These are phyloP conservation scores for Penicillium sp. DNA, from an alignment of 2,329 filamentous ascomycete genomes.

Conservation along the genomic window DNA sequence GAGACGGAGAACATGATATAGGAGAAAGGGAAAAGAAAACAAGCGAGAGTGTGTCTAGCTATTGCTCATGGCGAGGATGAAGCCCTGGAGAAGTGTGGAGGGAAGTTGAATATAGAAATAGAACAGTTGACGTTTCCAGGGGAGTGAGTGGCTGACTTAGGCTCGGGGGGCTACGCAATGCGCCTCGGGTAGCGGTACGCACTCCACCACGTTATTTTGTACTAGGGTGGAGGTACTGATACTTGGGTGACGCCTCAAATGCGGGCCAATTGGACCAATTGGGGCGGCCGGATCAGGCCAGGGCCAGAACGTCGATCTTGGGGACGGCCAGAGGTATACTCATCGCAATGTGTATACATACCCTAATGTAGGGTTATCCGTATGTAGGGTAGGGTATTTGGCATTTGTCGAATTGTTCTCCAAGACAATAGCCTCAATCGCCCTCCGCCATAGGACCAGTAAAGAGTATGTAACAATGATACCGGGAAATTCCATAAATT, in stretches of 20 bases:
- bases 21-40: neutral
- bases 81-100: slow-evolving; percentile 7
- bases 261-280: slow-evolving; percentile 9
- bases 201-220: neutral
- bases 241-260: slow-evolving; percentile 3
- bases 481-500: neutral
- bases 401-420: neutral
- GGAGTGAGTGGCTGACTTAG: slow-evolving; percentile 24
- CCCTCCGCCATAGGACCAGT: neutral
- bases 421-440: neutral
- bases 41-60: slow-evolving; percentile 6
- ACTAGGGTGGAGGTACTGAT: slow-evolving; percentile 6
- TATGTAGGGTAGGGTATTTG: neutral
- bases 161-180: slow-evolving; percentile 9
- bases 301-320: slow-evolving; percentile 19
- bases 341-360: neutral
- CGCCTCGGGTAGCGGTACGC: neutral
- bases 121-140: slow-evolving; percentile 24
- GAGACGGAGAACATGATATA: slow-evolving; percentile 30
- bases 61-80: slow-evolving; percentile 17
- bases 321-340: neutral
- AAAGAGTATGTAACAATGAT: neutral
- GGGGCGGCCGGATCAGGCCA: slow-evolving; percentile 17
- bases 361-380: neutral
- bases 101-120: slow-evolving; percentile 10